These are phyloP conservation scores for Phytophthora colocasiae DNA, from an alignment of 352 stramenopile genomes.

Conservation along the genomic window DNA sequence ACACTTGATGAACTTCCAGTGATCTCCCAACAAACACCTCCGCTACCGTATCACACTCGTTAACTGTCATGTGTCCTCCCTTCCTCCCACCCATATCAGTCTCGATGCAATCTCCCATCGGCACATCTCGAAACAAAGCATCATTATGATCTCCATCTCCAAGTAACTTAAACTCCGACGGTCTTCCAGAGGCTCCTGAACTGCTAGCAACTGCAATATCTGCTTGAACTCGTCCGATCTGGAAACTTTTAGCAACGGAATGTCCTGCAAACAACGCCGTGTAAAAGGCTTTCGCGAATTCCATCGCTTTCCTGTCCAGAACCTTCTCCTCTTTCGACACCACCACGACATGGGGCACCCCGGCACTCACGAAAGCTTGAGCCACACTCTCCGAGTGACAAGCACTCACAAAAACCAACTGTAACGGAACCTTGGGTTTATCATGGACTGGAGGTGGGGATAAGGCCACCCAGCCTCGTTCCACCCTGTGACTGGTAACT, in stretches of 20 bases:
- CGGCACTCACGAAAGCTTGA: constrained; percentile 88
- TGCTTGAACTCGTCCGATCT: constrained; percentile 84
- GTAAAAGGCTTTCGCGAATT: constrained; percentile 92
- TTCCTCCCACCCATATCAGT: constrained; percentile 52
- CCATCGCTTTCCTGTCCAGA: constrained; percentile 87
- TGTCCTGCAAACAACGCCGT: constrained; percentile 83
- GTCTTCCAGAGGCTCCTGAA: constrained; percentile 10
- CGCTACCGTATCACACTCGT: constrained; percentile 79
- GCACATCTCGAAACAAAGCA: constrained; percentile 70
- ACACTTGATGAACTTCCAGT: constrained; percentile 83
- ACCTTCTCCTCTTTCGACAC: constrained; percentile 89
- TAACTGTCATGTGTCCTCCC: constrained; percentile 41
- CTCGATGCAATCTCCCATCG: constrained; percentile 61
- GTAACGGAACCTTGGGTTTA: constrained; percentile 54
- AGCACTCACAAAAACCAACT: constrained; percentile 91
- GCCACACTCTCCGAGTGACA: constrained; percentile 91
- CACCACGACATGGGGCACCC: constrained; percentile 91
- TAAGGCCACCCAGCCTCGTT: constrained; percentile 47
- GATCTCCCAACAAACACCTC: constrained; percentile 81
- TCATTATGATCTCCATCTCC: constrained; percentile 80
- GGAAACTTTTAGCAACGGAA: constrained; percentile 80
- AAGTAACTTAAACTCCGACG: constrained; percentile 85
- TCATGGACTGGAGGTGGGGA: constrained; percentile 40
- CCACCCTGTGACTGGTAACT: constrained; percentile 51
- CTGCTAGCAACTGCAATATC: constrained; percentile 64